Evolutionary conservation across 169 alveolate species (phyloP).

Genomic region (Eimeria praecox): DNA sequence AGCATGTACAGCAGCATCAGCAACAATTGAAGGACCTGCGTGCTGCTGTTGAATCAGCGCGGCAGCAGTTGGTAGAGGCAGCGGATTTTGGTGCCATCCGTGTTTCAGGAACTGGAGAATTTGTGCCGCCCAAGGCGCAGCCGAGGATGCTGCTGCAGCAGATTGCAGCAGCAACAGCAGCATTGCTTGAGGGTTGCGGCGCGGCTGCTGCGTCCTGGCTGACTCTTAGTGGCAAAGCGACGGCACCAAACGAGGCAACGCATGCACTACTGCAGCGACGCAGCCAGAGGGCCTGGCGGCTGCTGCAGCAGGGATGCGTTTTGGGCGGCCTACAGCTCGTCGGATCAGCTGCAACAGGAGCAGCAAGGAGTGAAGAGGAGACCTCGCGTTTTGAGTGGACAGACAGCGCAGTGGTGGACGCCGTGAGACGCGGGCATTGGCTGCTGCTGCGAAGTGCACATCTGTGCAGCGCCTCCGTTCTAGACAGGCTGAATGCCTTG

Average conservation of each 20-base stretch:
- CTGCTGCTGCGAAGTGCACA: constrained; percentile 98
- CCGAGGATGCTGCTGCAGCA: constrained; percentile 5
- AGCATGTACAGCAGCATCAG: background rate
- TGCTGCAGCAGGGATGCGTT: constrained; percentile 55
- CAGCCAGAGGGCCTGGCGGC: constrained; percentile 28
- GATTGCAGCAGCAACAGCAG: constrained; percentile 32
- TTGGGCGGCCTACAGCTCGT: constrained; percentile 22
- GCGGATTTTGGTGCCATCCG: background rate
- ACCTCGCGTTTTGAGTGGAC: constrained; percentile 96
- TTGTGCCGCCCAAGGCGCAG: background rate
- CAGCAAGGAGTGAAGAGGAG: constrained; percentile 1
- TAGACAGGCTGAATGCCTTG: constrained; percentile 98
- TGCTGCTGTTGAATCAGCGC: constrained; percentile 5
- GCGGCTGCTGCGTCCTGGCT: background rate
- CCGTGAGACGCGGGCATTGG: constrained; percentile 96
- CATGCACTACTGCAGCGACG: constrained; percentile 1
- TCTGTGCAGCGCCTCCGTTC: constrained; percentile 98
- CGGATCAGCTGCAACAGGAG: constrained; percentile 23
- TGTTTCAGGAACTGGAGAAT: background rate
- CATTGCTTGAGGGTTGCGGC: constrained; percentile 55
- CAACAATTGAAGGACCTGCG: background rate
- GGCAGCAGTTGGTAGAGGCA: constrained; percentile 1
- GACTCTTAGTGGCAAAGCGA: background rate
- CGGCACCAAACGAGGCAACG: background rate
- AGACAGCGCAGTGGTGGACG: constrained; percentile 98